Base-by-base conservation (phyloP, 2,329 filamentous ascomycete genomes). In the Exophiala oligosperma region DNA sequence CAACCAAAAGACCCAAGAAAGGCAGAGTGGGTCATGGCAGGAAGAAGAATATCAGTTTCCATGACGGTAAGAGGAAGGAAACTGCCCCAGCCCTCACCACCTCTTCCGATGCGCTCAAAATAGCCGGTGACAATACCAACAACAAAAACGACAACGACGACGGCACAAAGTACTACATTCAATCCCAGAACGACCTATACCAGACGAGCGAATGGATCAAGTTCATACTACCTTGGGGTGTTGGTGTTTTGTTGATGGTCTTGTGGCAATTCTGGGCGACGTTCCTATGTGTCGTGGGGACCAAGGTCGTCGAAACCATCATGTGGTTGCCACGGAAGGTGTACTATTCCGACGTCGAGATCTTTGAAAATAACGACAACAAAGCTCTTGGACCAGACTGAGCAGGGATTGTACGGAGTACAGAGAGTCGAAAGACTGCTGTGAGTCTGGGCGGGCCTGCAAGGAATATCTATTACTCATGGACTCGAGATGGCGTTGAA, bases 101-200 rank as follows among this genome's bases (percentile, higher is more conserved):
- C 23, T 55, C 52, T 28, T 49, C 52, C 17, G 44, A 43, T 40
- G 32, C 52, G 4, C 2, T 35, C 28, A n/a, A 7, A 32, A 11
- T 14, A 29, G 35, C n/a, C 6, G 32, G 24, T 7, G 44, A 12
- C 7, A 9, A 35, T 11, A 17, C 17, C 17, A 17, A 17, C 17
- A 17, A 17, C 17, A 17, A 17, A 17, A 17, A 17, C 17, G 38
- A 40, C 37, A 23, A 32, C 9, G 44, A 8, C 11, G 44, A 49
- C 17, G 14, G 46, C 17, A 37, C 41, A 8, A 57, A 49, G 17
- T 94, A 92, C 75, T 89, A 87, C 70, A 92, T 96, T 62, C 73
- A 79, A 5, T 82, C 79, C 17, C 92, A 96, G 70, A 86, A 95
- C 64, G 91, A 96, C 69, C 75, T 92, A 6, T 96, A 96, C 69